Percentiles rank a stretch among this genome's conserved stretches.
These are phyloP conservation scores for Candida dubliniensis DNA, from an alignment of 1,139 yeast species.

Conservation along the genomic window DNA sequence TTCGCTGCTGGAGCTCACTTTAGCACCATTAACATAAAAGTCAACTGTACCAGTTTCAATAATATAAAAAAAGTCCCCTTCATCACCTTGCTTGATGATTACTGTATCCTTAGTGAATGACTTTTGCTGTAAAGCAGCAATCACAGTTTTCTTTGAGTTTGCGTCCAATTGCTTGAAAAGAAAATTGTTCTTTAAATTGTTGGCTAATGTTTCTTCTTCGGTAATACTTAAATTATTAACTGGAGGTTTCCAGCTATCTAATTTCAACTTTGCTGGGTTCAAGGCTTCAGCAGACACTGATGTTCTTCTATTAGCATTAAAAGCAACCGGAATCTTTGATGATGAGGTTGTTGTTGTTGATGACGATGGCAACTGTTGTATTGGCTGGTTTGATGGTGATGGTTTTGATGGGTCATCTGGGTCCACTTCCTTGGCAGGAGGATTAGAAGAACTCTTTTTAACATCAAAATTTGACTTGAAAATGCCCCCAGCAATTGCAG, in stretches of 20 bases:
- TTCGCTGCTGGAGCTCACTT: slow-evolving; percentile 73
- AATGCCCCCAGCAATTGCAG: slow-evolving; percentile 18
- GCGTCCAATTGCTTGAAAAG: slow-evolving; percentile 76
- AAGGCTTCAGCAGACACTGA: slow-evolving; percentile 83
- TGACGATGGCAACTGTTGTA: slow-evolving; percentile 6
- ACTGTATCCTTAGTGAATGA: slow-evolving; percentile 57
- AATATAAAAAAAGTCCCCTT: slow-evolving; percentile 91
- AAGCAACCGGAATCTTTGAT: slow-evolving; percentile 49
- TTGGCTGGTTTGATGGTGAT: slow-evolving; percentile 4
- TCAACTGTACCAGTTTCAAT: slow-evolving; percentile 86
- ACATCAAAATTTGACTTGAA: slow-evolving; percentile 50
- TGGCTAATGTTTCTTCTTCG: slow-evolving; percentile 68
- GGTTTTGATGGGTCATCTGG: slow-evolving; percentile 17
- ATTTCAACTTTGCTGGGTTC: slow-evolving; percentile 54
- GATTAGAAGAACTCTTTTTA: slow-evolving; percentile 24
- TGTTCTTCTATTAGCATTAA: slow-evolving; percentile 82
- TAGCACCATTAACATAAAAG: slow-evolving; percentile 69
- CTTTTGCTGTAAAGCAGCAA: slow-evolving; percentile 79
- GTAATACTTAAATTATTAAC: slow-evolving; percentile 60
- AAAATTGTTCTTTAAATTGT: slow-evolving; percentile 76
- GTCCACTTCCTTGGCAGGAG: slow-evolving; percentile 15
- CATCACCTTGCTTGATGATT: slow-evolving; percentile 91
- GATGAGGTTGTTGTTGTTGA: slow-evolving; percentile 21
- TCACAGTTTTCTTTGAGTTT: slow-evolving; percentile 72
- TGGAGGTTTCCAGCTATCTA: slow-evolving; percentile 76